phyloP scores from a whole-genome alignment of 805 yeast genomes.

The Huiozyma sinensis region DNA sequence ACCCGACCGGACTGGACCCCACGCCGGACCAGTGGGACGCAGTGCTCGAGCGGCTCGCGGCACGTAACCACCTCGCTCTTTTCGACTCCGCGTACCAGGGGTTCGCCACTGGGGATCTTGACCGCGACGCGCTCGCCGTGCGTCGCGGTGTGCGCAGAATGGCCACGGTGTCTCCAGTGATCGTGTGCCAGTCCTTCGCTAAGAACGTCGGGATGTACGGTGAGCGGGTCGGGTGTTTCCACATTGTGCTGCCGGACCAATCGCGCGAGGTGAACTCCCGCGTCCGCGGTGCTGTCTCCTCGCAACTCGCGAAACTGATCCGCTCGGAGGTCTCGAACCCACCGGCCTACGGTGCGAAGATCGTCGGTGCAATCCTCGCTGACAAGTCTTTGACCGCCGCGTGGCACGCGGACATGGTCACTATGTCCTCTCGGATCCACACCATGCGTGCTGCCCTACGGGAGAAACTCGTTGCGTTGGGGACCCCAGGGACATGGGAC shows the following conservation, averaged over 20 bases:
- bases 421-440: conserved; percentile 79
- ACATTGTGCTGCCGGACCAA: conserved; percentile 46
- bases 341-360: conserved; percentile 91
- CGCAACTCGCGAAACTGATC: conserved; percentile 67
- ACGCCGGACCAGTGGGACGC: conserved; percentile 67
- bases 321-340: conserved; percentile 88
- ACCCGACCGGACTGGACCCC: conserved; percentile 96
- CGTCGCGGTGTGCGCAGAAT: conserved; percentile 42
- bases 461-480: conserved; percentile 45
- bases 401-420: conserved; percentile 76
- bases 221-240: conserved; percentile 93
- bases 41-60: conserved; percentile 52
- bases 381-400: conserved; percentile 56
- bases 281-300: conserved; percentile 46
- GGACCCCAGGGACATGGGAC: conserved; percentile 87
- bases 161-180: conserved; percentile 42
- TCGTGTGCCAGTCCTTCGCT: conserved; percentile 91
- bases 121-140: conserved; percentile 73
- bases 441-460: conserved; percentile 67
- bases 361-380: conserved; percentile 65
- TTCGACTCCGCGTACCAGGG: conserved; percentile 98
- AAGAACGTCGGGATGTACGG: conserved; percentile 96
- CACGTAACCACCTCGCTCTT: conserved; percentile 60
- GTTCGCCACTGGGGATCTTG: conserved; percentile 82
- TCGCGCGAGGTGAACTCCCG: conserved; percentile 25